Evolutionary conservation across 2,329 filamentous ascomycete genomes (phyloP).

Genomic region (Colletotrichum lupini): DNA sequence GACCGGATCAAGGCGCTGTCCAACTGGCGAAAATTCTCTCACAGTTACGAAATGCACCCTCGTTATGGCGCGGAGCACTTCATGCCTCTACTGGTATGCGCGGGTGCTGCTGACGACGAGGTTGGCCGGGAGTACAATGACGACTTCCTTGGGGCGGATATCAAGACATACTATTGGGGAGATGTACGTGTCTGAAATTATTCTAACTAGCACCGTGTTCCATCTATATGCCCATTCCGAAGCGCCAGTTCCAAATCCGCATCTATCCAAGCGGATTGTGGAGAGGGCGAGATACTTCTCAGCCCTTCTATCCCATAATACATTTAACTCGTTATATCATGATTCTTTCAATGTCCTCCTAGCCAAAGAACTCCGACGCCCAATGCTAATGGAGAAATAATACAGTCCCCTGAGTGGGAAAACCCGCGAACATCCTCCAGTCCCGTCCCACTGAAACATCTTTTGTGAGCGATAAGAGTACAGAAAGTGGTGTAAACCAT

Average conservation of each 20-base stretch:
- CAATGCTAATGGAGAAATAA: conserved; percentile 25
- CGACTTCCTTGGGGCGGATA: conserved; percentile 58
- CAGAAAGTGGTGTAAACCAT: background rate
- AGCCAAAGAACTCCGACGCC: conserved; percentile 18
- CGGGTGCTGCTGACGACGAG: conserved; percentile 60
- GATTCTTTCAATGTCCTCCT: conserved; percentile 11
- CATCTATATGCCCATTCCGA: conserved; percentile 13
- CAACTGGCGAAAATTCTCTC: conserved; percentile 59
- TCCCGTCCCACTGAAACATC: background rate
- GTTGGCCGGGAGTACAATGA: conserved; percentile 59
- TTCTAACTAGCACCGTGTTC: conserved; percentile 16
- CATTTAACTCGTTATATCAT: conserved; percentile 33
- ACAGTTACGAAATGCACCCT: conserved; percentile 65
- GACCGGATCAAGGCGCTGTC: conserved; percentile 53
- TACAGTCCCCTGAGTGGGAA: background rate
- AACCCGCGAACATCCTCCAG: background rate
- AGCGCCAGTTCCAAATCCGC: conserved; percentile 13
- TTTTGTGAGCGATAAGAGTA: conserved; percentile 5
- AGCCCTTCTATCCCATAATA: conserved; percentile 21
- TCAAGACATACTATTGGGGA: conserved; percentile 68
- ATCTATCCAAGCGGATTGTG: conserved; percentile 8
- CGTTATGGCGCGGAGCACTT: conserved; percentile 66
- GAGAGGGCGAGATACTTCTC: background rate
- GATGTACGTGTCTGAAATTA: conserved; percentile 34
- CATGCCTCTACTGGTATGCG: conserved; percentile 67